phyloP scores from a whole-genome alignment of 768 basidiomycete genomes.

The Crassisporium funariophilum region DNA sequence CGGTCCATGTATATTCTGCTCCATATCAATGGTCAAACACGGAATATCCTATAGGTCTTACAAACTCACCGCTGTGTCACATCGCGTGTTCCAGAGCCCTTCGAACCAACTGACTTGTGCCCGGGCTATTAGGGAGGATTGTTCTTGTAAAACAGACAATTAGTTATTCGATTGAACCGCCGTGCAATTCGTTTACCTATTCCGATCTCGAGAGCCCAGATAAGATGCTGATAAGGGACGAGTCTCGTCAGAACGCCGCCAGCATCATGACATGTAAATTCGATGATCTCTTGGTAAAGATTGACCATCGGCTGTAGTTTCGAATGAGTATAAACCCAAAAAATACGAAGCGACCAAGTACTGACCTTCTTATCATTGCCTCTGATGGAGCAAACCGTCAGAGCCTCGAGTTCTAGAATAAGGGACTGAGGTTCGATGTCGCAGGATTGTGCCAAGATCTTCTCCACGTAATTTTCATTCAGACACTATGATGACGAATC shows the following conservation, averaged over 20 bases:
- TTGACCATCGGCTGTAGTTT: no score
- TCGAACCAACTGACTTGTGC: constrained; percentile 53
- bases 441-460: neutral
- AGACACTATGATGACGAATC: constrained; percentile 14
- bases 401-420: constrained; percentile 37
- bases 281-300: constrained; percentile 36
- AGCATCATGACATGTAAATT: constrained; percentile 34
- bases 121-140: constrained; percentile 11
- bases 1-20: constrained; percentile 33
- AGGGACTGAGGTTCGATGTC: constrained; percentile 23
- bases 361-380: constrained; percentile 3
- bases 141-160: constrained; percentile 26
- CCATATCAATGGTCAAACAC: neutral
- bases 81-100: constrained; percentile 44
- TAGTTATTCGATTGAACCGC: neutral
- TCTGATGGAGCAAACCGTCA: constrained; percentile 19
- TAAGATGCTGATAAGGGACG: constrained; percentile 56
- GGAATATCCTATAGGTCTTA: neutral
- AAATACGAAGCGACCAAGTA: no score
- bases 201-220: constrained; percentile 48
- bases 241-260: constrained; percentile 45
- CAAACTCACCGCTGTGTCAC: constrained; percentile 24
- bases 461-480: constrained; percentile 2
- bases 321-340: no score
- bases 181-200: constrained; percentile 36